Percentiles rank a stretch among this genome's conserved stretches.
phyloP scores from a whole-genome alignment of 306 rosid genomes.

The cucumber (Cucumis sativus) region Cucumber_9930_V3 NC_026656.2:1919501-1920000 shows the following conservation, averaged over 20 bases:
- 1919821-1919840: conserved; percentile 19
- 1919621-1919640: not conserved
- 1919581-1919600: not conserved
- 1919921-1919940: conserved; percentile 22
- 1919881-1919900: conserved; percentile 44
- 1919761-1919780: conserved; percentile 61
- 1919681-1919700: not conserved
- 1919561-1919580: not conserved
- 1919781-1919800: conserved; percentile 65
- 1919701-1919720: not conserved
- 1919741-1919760: conserved; percentile 50
- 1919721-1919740: conserved; percentile 10
- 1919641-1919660: not conserved
- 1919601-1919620: not conserved
- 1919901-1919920: conserved; percentile 60
- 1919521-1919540: not conserved
- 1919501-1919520: not conserved
- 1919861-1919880: conserved; percentile 62
- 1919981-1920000: not conserved
- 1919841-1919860: conserved; percentile 32
- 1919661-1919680: not conserved
- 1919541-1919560: not conserved
- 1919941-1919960: conserved; percentile 12
- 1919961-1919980: conserved; percentile 36
- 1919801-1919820: conserved; percentile 53